Percentiles rank a stretch among this genome's conserved stretches.
phyloP scores from a whole-genome alignment of 139 green algal species.

The Spirogloea muscicola region DNA sequence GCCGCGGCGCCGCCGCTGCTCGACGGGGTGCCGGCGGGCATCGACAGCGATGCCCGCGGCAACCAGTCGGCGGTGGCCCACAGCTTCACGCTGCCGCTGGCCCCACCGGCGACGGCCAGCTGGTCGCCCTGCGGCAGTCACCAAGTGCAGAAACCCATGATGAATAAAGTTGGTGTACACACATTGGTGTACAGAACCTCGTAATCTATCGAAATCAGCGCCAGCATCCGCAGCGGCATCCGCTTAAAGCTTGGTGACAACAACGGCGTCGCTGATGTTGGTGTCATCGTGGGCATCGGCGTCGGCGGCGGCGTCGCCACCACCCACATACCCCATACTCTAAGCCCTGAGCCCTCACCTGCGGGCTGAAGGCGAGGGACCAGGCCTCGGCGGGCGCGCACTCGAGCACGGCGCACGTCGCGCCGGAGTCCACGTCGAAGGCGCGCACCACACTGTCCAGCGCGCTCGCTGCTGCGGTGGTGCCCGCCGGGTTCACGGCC shows the following conservation, averaged over 20 bases:
- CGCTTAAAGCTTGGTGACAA: too few species aligned
- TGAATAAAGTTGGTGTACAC: too few species aligned
- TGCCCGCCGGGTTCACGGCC: constrained; percentile 59
- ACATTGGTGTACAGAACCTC: too few species aligned
- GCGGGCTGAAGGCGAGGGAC: constrained; percentile 67
- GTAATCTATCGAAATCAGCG: too few species aligned
- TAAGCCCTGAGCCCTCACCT: too few species aligned
- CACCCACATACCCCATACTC: too few species aligned
- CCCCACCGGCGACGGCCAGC: constrained; percentile 31
- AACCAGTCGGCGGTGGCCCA: constrained; percentile 27
- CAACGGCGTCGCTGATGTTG: too few species aligned
- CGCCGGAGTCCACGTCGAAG: constrained; percentile 58
- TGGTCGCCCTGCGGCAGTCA: constrained; percentile 17
- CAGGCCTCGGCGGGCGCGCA: constrained; percentile 79
- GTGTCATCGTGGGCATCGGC: too few species aligned
- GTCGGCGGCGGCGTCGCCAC: too few species aligned
- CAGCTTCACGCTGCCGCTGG: constrained; percentile 28
- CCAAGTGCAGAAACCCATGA: too few species aligned
- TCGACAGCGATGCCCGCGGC: constrained; percentile 9
- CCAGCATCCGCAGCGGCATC: too few species aligned
- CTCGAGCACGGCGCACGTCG: constrained; percentile 63
- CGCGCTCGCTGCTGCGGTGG: constrained; percentile 65
- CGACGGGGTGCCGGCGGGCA: constrained; percentile 18
- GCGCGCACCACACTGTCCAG: constrained; percentile 79
- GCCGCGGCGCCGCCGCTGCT: neutral